Percentiles rank a stretch among this genome's conserved stretches.
Evolutionary conservation across 1,139 yeast genomes (phyloP).

Genomic region (Yamadazyma trypodendri): DNA sequence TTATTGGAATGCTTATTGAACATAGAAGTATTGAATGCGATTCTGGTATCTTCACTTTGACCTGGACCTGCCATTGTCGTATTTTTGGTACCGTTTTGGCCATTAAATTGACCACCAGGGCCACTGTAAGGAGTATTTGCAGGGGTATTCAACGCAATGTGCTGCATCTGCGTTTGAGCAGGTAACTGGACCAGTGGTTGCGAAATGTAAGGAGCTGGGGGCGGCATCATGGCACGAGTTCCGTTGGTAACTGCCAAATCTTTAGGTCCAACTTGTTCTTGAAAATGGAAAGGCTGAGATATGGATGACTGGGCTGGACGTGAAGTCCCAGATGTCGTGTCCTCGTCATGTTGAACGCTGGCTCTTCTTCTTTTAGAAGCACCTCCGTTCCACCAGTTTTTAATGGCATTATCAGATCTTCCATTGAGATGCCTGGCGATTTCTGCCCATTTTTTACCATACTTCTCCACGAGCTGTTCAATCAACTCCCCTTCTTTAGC

Average conservation of each 20-base stretch:
- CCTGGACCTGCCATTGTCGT: conserved; percentile 4
- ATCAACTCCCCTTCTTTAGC: conserved; percentile 81
- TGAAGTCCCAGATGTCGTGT: no score
- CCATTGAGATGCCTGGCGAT: conserved; percentile 87
- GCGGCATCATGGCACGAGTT: conserved; percentile 3
- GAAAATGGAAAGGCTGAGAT: not conserved
- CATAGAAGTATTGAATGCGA: conserved; percentile 42
- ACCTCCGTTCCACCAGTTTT: conserved; percentile 97
- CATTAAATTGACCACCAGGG: not conserved
- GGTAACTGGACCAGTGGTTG: not conserved
- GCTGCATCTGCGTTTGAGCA: not conserved
- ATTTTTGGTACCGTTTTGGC: not conserved
- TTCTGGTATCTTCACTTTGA: conserved; percentile 14
- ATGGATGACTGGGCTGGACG: not conserved
- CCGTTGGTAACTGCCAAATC: conserved; percentile 1
- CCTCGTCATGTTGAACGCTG: conserved; percentile 17
- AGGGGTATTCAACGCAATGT: no score
- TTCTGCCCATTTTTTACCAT: conserved; percentile 95
- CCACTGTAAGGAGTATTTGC: no score
- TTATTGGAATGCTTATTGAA: conserved; percentile 20
- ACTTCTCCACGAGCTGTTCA: conserved; percentile 71
- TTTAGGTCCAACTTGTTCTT: conserved; percentile 5
- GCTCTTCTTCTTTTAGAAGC: conserved; percentile 75
- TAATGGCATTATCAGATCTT: conserved; percentile 85
- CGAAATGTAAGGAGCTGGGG: conserved; percentile 4